Conservation (phyloP, 805 yeast species). For the Ogataea pini region DNA sequence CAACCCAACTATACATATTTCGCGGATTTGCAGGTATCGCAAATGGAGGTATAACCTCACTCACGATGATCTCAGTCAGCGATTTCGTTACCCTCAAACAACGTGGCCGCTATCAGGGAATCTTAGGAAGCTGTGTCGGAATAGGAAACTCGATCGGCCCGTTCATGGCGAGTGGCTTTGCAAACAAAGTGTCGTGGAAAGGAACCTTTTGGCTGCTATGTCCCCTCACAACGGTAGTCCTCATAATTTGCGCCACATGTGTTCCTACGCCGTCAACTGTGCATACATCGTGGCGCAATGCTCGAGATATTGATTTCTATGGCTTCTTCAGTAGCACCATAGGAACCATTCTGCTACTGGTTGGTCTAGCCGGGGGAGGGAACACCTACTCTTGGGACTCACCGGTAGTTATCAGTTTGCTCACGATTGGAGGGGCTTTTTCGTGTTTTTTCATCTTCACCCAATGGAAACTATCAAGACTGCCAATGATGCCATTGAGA, state of each 20-base stretch:
- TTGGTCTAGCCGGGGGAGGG: conserved; percentile 68
- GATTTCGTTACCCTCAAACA: conserved; percentile 54
- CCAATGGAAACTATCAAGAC: conserved; percentile 49
- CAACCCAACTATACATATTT: conserved; percentile 50
- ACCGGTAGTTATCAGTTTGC: conserved; percentile 40
- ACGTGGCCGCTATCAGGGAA: conserved; percentile 60
- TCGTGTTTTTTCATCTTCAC: conserved; percentile 46
- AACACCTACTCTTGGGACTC: conserved; percentile 56
- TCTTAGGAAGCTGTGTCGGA: conserved; percentile 51
- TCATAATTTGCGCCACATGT: conserved; percentile 31
- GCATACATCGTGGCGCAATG: conserved; percentile 37
- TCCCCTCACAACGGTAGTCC: conserved; percentile 41
- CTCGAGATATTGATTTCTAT: conserved; percentile 50
- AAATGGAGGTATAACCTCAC: conserved; percentile 51
- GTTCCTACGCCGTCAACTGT: conserved; percentile 39
- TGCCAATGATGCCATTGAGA: conserved; percentile 57
- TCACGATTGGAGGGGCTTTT: conserved; percentile 44
- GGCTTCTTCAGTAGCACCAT: conserved; percentile 53
- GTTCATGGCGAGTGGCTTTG: conserved; percentile 52
- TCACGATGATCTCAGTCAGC: conserved; percentile 53
- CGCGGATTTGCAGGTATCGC: conserved; percentile 60
- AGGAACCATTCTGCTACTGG: conserved; percentile 48
- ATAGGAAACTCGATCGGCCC: conserved; percentile 59
- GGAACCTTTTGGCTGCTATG: conserved; percentile 51
- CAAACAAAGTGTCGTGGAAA: conserved; percentile 47